phyloP scores from a whole-genome alignment of 306 rosid species.

The Spatholobus suberectus region DNA sequence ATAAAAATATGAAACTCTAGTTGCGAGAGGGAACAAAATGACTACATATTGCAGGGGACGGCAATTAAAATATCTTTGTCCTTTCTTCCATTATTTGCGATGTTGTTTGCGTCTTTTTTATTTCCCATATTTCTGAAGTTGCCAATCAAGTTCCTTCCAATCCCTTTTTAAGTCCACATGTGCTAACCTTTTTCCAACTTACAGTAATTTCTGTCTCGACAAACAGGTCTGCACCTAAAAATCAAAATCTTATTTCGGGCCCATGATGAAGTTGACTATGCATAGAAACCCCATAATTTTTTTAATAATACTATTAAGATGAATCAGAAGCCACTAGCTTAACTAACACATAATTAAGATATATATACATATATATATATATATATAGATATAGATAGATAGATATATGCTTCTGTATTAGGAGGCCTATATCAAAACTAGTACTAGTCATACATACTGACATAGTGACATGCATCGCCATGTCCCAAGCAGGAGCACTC shows the following conservation, averaged over 20 bases:
- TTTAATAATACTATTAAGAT: neutral
- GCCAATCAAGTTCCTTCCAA: neutral
- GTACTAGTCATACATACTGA: neutral
- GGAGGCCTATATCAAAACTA: neutral
- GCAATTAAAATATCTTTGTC: neutral
- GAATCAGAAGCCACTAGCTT: conserved; percentile 31
- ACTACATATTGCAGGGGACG: neutral
- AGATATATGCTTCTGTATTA: neutral
- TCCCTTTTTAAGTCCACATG: neutral
- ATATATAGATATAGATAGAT: too few species aligned
- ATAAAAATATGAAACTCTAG: conserved; percentile 27
- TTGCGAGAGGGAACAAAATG: conserved; percentile 23
- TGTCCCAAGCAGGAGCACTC: neutral
- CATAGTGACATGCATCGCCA: conserved; percentile 15
- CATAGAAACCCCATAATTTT: neutral
- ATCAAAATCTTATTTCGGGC: neutral
- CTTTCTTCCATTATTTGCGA: neutral
- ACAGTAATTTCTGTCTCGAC: neutral
- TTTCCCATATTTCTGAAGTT: neutral
- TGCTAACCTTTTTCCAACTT: neutral
- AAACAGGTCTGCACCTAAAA: neutral
- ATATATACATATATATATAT: too few species aligned
- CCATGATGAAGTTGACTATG: conserved; percentile 32
- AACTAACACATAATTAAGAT: conserved; percentile 15
- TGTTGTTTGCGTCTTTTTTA: neutral